Base-by-base conservation (phyloP, 257 asterid genomes). In the Eucommia ulmoides region DNA sequence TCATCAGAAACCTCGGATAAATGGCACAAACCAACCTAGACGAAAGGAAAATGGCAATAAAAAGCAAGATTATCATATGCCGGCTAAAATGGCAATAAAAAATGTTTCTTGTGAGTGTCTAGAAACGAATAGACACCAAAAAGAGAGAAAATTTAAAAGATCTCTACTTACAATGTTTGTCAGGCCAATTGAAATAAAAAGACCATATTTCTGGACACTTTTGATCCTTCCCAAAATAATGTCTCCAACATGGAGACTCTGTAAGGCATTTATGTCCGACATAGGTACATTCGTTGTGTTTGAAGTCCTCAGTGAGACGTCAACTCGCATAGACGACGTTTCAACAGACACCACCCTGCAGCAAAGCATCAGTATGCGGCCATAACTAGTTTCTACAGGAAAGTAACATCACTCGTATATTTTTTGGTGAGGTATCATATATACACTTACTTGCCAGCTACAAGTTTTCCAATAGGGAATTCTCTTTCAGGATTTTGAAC, bases 21-120 rank as follows among this genome's bases (percentile, higher is more conserved):
- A 61, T 91, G 99, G 77, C 99, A 91, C 61, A 91, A 65, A 48
- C 99, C 99, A 49, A 86, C 98, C 96, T 89, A 67, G 44, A 50
- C 52, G 63, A 56, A 70, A 53, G 21, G 52, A 45, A 65, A 24
- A 24, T 61, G 20, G 42, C 49, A 45, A 50, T 12, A 29, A 7
- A 29, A 29, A 61, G 62, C 54, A n/a, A n/a, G n/a, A n/a, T n/a
- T n/a, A n/a, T n/a, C n/a, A n/a, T n/a, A n/a, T n/a, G n/a, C n/a
- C n/a, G n/a, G n/a, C n/a, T n/a, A n/a, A n/a, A n/a, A n/a, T n/a
- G n/a, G n/a, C n/a, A n/a, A n/a, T n/a, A n/a, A n/a, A n/a, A n/a
- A n/a, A n/a, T n/a, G n/a, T n/a, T n/a, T n/a, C n/a, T n/a, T n/a
- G n/a, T n/a, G n/a, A n/a, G n/a, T n/a, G n/a, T n/a, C n/a, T n/a